Evolutionary conservation across 345 rosid species (phyloP).

Genomic region (Gossypium sturtianum): DNA sequence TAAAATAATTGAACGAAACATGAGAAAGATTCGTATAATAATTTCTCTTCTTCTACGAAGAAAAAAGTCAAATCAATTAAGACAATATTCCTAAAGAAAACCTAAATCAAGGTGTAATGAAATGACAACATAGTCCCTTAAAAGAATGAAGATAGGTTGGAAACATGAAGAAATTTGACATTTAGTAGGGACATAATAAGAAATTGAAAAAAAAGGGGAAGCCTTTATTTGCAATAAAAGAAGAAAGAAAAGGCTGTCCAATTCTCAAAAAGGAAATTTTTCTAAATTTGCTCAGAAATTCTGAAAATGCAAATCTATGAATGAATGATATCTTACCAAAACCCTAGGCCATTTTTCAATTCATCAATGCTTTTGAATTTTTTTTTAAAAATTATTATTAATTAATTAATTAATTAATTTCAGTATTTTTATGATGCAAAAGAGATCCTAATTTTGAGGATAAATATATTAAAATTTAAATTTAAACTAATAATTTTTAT

Average conservation of each 20-base stretch:
- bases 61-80: neutral
- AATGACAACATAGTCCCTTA: slow-evolving; percentile 1
- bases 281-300: slow-evolving; percentile 14
- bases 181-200: neutral
- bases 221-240: neutral
- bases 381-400: neutral
- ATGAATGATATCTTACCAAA: neutral
- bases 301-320: neutral
- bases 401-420: neutral
- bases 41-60: no score
- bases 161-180: neutral
- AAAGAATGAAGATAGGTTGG: no score
- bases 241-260: neutral
- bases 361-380: neutral
- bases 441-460: neutral
- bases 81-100: neutral
- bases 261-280: neutral
- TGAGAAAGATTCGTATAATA: no score
- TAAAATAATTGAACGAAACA: no score
- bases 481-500: no score
- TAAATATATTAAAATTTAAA: no score
- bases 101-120: neutral
- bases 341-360: neutral
- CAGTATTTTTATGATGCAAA: no score
- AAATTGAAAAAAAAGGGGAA: neutral